Evolutionary conservation across 2,329 filamentous ascomycete genomes (phyloP).

Genomic region (Colletotrichum sp.): DNA sequence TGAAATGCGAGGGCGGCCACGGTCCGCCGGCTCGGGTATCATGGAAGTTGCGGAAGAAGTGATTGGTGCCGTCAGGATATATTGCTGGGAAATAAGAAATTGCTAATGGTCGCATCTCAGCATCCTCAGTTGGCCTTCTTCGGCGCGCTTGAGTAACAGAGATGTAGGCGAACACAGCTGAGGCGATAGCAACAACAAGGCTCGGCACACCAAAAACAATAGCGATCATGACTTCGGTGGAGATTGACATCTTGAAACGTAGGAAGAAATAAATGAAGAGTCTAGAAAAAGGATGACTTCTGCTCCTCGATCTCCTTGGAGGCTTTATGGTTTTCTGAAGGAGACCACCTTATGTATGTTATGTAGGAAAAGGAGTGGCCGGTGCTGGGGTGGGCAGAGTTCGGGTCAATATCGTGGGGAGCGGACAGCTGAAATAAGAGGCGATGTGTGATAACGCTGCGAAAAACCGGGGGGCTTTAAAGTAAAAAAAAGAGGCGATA

Average conservation of each 20-base stretch:
- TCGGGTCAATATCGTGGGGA: not conserved
- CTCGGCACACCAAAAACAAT: not conserved
- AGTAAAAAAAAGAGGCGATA: constrained; percentile 2
- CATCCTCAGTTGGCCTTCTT: not conserved
- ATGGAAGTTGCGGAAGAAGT: too few species aligned
- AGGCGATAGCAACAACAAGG: not conserved
- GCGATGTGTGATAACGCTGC: constrained; percentile 4
- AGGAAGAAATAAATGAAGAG: too few species aligned
- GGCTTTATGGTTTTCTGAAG: too few species aligned
- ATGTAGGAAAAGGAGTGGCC: not conserved
- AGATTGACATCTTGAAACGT: not conserved
- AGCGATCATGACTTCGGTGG: not conserved
- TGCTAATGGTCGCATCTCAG: too few species aligned
- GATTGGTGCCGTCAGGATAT: too few species aligned
- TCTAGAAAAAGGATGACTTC: too few species aligned
- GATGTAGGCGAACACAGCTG: not conserved
- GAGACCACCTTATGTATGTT: too few species aligned
- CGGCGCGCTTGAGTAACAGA: not conserved
- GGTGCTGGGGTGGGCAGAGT: not conserved
- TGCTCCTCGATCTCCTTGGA: too few species aligned
- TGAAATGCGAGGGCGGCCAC: too few species aligned
- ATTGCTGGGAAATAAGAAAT: too few species aligned
- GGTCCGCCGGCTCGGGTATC: too few species aligned
- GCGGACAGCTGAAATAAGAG: constrained; percentile 19
- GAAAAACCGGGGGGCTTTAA: not conserved